Percentiles rank a stretch among this genome's conserved stretches.
These are phyloP conservation scores for Fusarium sp. DNA, from an alignment of 2,329 filamentous ascomycete genomes.

Conservation along the genomic window DNA sequence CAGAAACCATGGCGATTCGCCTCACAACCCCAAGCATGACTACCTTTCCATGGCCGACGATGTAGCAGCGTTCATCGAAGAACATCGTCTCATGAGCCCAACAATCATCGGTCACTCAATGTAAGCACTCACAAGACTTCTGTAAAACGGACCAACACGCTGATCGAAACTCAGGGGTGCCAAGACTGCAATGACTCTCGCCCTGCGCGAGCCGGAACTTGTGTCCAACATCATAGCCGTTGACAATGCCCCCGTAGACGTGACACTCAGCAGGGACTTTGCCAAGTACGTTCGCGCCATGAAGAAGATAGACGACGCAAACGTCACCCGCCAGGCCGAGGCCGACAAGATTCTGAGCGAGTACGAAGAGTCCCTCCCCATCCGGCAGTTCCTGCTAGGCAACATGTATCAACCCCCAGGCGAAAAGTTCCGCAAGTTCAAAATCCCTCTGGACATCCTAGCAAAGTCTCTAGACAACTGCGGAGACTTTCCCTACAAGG, in stretches of 20 bases:
- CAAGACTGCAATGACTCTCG: constrained; percentile 91
- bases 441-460: constrained; percentile 81
- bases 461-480: constrained; percentile 77
- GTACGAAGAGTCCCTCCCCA: constrained; percentile 78
- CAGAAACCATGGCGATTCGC: constrained; percentile 92
- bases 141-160: neutral
- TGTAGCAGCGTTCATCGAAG: constrained; percentile 79
- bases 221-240: constrained; percentile 83
- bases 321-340: constrained; percentile 76
- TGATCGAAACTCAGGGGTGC: constrained; percentile 73
- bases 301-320: constrained; percentile 79
- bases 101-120: constrained; percentile 95
- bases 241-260: constrained; percentile 92
- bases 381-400: constrained; percentile 92
- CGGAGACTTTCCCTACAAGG: constrained; percentile 88
- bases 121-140: constrained; percentile 59
- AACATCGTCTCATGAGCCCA: constrained; percentile 76
- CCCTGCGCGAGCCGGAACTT: constrained; percentile 75
- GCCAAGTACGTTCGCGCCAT: constrained; percentile 85
- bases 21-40: constrained; percentile 80
- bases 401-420: constrained; percentile 75
- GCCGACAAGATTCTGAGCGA: constrained; percentile 82
- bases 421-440: constrained; percentile 74
- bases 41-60: constrained; percentile 87
- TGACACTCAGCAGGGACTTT: constrained; percentile 79